Evolutionary conservation across 2,329 filamentous ascomycete genomes (phyloP).

Genomic region (Penicillium sp.): DNA sequence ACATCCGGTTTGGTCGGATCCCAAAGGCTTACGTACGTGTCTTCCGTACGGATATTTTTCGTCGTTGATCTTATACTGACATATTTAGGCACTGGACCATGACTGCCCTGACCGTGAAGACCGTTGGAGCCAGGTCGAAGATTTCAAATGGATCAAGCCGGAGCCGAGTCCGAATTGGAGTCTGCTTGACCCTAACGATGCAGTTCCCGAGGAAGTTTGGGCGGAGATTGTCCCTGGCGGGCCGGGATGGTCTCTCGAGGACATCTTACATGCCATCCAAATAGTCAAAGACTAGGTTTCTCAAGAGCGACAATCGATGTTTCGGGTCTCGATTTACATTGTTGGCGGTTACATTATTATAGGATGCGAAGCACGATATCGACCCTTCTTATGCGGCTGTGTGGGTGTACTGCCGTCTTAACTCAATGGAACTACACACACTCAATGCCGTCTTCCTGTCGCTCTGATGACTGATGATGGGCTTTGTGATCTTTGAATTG

Average conservation of each 20-base stretch:
- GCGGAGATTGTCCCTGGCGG: conserved; percentile 62
- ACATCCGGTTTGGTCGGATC: conserved; percentile 73
- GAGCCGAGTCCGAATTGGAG: conserved; percentile 87
- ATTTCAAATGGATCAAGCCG: conserved; percentile 94
- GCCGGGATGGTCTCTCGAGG: conserved; percentile 58
- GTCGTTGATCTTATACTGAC: conserved; percentile 4
- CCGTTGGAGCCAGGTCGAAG: conserved; percentile 85
- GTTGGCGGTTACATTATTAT: not conserved
- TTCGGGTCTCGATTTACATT: not conserved
- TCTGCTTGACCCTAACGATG: conserved; percentile 59
- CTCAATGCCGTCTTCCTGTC: not conserved
- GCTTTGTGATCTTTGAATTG: not conserved
- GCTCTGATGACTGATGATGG: not conserved
- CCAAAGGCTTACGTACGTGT: conserved; percentile 65
- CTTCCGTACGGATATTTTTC: not conserved
- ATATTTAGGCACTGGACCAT: conserved; percentile 30
- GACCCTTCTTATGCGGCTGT: not conserved
- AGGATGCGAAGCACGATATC: not conserved
- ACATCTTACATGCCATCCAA: conserved; percentile 54
- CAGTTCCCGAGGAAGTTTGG: conserved; percentile 64
- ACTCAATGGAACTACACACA: not conserved
- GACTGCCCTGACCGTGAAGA: conserved; percentile 49
- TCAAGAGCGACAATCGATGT: not conserved
- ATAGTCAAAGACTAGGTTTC: conserved; percentile 20
- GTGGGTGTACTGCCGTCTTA: not conserved